Evolutionary conservation across 2,329 filamentous ascomycete species (phyloP).

Genomic region (Aspergillus ibericus): DNA sequence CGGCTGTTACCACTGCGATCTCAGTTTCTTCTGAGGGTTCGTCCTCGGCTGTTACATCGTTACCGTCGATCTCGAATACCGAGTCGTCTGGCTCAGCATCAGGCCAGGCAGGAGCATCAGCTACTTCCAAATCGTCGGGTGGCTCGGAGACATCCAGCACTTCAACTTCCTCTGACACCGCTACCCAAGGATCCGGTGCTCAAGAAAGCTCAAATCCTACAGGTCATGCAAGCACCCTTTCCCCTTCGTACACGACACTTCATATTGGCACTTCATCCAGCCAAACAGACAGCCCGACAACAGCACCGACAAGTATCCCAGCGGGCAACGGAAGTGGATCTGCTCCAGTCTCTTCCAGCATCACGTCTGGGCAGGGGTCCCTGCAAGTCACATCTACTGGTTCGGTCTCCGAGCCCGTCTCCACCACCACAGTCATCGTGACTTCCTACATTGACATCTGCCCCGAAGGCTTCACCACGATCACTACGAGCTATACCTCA

Average conservation of each 20-base stretch:
- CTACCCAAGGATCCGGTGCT: neutral
- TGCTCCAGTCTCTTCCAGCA: neutral
- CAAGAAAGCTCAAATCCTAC: neutral
- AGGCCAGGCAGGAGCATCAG: neutral
- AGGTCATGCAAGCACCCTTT: neutral
- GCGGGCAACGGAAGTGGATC: neutral
- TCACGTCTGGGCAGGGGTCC: neutral
- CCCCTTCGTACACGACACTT: neutral
- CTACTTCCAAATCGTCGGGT: neutral
- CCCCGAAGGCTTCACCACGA: slow-evolving; percentile 44
- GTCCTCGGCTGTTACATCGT: neutral
- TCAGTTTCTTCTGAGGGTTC: neutral
- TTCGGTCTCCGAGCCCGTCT: slow-evolving; percentile 18
- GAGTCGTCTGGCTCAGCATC: neutral
- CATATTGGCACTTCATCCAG: neutral
- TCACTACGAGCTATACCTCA: slow-evolving; percentile 41
- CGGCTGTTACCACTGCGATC: neutral
- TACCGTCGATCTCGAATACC: neutral
- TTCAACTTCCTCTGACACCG: neutral
- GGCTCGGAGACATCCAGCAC: neutral
- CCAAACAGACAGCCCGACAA: neutral
- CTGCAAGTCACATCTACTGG: neutral
- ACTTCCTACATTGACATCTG: slow-evolving; percentile 46
- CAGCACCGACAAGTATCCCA: neutral
- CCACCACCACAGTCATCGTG: slow-evolving; percentile 38